phyloP scores from a whole-genome alignment of 176 grass and related monocot species.

The Oryza australiensis region DNA sequence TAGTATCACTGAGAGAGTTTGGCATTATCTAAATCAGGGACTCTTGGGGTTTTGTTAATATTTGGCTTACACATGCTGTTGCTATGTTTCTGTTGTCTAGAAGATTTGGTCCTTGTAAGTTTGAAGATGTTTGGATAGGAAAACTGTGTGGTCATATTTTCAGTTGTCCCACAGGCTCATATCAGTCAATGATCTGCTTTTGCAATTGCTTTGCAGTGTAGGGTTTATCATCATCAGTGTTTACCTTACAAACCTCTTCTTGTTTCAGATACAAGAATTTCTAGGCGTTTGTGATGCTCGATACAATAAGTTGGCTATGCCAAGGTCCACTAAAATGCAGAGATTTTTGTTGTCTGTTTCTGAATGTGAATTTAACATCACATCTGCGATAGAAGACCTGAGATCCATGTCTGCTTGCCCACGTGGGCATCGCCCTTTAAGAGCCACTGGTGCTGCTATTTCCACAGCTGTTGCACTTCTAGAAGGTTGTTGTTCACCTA shows the following conservation, averaged over 20 bases:
- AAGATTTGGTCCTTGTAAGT: neutral
- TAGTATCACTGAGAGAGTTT: neutral
- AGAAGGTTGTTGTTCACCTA: constrained; percentile 71
- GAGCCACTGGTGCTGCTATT: constrained; percentile 75
- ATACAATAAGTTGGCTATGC: constrained; percentile 58
- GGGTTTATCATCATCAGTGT: constrained; percentile 4
- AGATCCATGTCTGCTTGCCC: constrained; percentile 49
- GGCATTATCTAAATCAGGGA: neutral
- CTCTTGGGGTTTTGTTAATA: neutral
- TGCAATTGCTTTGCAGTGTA: neutral
- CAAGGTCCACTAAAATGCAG: constrained; percentile 43
- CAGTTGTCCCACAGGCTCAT: neutral
- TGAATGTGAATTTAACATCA: constrained; percentile 97
- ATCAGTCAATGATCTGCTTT: neutral
- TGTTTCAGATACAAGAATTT: constrained; percentile 80
- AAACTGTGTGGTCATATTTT: neutral
- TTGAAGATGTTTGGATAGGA: neutral
- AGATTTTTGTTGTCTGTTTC: constrained; percentile 81
- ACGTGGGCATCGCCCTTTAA: constrained; percentile 60
- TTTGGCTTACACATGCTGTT: neutral
- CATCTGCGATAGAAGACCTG: constrained; percentile 77
- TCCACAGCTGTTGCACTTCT: constrained; percentile 87
- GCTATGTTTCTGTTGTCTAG: neutral
- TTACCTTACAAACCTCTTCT: constrained; percentile 29
- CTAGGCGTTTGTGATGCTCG: constrained; percentile 53